phyloP scores from a whole-genome alignment of 1,284 basidiomycete species.

The Moesziomyces parantarcticus region DNA sequence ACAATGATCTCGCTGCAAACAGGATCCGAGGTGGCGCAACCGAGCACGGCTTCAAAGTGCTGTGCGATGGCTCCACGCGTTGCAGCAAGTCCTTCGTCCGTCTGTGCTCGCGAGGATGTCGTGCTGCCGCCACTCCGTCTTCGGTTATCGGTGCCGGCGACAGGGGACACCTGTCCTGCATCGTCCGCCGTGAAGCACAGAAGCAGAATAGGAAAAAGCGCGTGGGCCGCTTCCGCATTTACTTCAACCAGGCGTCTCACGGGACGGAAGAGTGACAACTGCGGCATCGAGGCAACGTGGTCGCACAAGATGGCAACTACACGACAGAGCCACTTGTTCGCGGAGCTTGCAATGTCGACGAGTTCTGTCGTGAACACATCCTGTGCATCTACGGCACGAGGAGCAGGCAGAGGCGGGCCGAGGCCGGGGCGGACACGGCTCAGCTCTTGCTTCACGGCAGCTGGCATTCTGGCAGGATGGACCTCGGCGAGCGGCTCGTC shows the following conservation, averaged over 20 bases:
- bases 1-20: slow-evolving; percentile 77
- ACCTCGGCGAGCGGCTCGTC: slow-evolving; percentile 1
- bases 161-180: background rate
- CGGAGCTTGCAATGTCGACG: slow-evolving; percentile 69
- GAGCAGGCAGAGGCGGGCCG: background rate
- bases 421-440: slow-evolving; percentile 24
- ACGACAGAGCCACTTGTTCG: slow-evolving; percentile 76
- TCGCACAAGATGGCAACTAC: slow-evolving; percentile 76
- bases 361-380: slow-evolving; percentile 6
- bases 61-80: slow-evolving; percentile 46
- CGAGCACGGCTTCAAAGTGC: slow-evolving; percentile 71
- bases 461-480: slow-evolving; percentile 5
- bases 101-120: slow-evolving; percentile 4
- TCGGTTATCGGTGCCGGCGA: slow-evolving; percentile 58
- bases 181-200: slow-evolving; percentile 68
- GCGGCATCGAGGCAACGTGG: slow-evolving; percentile 69
- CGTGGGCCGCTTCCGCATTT: slow-evolving; percentile 75
- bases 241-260: slow-evolving; percentile 74
- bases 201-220: slow-evolving; percentile 80
- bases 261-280: slow-evolving; percentile 76
- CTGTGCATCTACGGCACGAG: background rate
- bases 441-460: slow-evolving; percentile 15
- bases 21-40: slow-evolving; percentile 69
- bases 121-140: slow-evolving; percentile 2
- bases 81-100: background rate